These are phyloP conservation scores for Colletotrichum endophyticum DNA, from an alignment of 2,329 filamentous ascomycete species.

Conservation along the genomic window DNA sequence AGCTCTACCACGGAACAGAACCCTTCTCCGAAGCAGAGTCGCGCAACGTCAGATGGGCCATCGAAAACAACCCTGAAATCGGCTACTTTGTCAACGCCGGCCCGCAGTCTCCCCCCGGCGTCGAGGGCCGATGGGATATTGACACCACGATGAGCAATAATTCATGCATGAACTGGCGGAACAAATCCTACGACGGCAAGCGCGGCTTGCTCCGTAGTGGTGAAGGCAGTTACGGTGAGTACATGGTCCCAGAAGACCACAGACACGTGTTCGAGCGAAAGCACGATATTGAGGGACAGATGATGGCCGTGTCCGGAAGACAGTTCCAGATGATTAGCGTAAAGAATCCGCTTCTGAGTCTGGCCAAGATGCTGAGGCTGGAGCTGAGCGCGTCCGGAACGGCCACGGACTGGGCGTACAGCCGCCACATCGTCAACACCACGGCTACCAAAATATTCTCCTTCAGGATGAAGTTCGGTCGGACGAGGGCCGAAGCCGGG, in stretches of 20 bases:
- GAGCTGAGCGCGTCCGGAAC: conserved; percentile 34
- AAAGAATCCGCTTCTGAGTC: too few species aligned
- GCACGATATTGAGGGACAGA: conserved; percentile 36
- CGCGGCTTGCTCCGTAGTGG: conserved; percentile 37
- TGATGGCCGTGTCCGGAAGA: conserved; percentile 38
- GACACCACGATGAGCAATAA: conserved; percentile 52
- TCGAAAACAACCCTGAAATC: conserved; percentile 52
- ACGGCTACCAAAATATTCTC: conserved; percentile 41
- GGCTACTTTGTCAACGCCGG: conserved; percentile 65
- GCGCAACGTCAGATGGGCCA: conserved; percentile 55
- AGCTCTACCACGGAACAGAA: conserved; percentile 55
- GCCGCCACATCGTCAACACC: conserved; percentile 39
- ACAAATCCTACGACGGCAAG: conserved; percentile 53
- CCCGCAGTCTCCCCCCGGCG: conserved; percentile 50
- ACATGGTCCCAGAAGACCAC: conserved; percentile 38
- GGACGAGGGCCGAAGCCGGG: conserved; percentile 22
- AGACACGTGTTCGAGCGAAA: not conserved
- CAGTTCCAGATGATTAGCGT: conserved; percentile 27
- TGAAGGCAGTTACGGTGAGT: conserved; percentile 46
- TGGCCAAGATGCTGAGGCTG: too few species aligned
- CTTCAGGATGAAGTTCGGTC: conserved; percentile 51
- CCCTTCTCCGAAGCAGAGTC: conserved; percentile 62
- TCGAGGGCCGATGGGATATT: conserved; percentile 63
- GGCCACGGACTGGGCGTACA: conserved; percentile 51
- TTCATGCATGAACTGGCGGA: conserved; percentile 54